Conservation (phyloP, 768 basidiomycete genomes). For the Tephrocybe sp. region DNA sequence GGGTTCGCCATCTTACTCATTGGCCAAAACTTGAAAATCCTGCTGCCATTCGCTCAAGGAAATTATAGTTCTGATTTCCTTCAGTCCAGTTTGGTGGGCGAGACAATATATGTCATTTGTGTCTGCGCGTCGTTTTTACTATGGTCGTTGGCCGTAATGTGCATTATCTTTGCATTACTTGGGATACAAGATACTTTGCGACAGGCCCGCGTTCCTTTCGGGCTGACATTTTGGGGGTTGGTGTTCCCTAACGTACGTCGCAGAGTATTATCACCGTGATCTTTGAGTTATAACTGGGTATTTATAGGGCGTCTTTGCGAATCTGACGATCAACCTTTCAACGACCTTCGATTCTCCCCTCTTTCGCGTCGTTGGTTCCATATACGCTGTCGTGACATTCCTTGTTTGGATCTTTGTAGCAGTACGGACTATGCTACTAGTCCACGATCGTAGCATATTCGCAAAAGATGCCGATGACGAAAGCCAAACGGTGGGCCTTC, state of each 20-base stretch:
- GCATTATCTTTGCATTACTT: slow-evolving; percentile 57
- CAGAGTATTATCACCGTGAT: too few species aligned
- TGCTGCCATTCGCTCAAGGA: slow-evolving; percentile 29
- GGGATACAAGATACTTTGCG: slow-evolving; percentile 44
- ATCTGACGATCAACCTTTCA: slow-evolving; percentile 56
- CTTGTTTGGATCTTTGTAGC: slow-evolving; percentile 54
- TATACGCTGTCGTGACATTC: slow-evolving; percentile 51
- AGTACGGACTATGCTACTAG: slow-evolving; percentile 34
- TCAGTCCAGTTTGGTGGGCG: too few species aligned
- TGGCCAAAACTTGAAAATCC: slow-evolving; percentile 36
- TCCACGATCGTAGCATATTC: slow-evolving; percentile 13
- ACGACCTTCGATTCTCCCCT: slow-evolving; percentile 49
- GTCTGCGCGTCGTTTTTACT: too few species aligned
- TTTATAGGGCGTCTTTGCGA: slow-evolving; percentile 63
- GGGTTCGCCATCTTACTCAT: slow-evolving; percentile 49
- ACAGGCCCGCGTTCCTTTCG: slow-evolving; percentile 46
- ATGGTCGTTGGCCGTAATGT: slow-evolving; percentile 61
- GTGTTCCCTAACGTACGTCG: slow-evolving; percentile 70
- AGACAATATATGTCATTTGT: too few species aligned
- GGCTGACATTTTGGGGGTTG: slow-evolving; percentile 62
- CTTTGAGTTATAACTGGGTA: neutral
- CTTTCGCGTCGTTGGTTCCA: slow-evolving; percentile 58
- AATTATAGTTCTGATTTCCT: too few species aligned
- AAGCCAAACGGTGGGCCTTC: too few species aligned
- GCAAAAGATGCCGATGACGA: too few species aligned